Conservation (phyloP, 169 alveolate species). For the Condylostoma magnum region DNA sequence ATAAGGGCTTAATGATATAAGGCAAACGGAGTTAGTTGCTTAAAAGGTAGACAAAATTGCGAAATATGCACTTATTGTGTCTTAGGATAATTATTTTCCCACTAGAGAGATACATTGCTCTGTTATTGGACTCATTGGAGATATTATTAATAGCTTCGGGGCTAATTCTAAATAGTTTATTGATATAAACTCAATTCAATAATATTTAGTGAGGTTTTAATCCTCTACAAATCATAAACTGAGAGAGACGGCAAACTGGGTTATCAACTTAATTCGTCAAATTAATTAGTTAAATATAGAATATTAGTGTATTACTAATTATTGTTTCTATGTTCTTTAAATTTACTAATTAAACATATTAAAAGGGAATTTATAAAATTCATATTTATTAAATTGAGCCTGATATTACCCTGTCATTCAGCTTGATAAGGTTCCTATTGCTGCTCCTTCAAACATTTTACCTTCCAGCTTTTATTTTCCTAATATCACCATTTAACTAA, state of each 20-base stretch:
- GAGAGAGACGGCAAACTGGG: slow-evolving; percentile 9
- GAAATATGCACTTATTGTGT: neutral
- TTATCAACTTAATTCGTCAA: neutral
- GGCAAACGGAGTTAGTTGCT: neutral
- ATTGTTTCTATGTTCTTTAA: no score
- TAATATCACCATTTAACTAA: no score
- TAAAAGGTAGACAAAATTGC: neutral
- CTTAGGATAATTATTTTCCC: slow-evolving; percentile 12
- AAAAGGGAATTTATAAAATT: no score
- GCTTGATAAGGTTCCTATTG: no score
- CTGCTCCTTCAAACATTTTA: no score
- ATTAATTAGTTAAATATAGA: no score
- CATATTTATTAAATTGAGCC: no score
- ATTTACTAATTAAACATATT: no score
- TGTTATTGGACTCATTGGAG: slow-evolving; percentile 23
- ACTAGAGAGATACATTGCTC: neutral
- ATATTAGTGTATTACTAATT: no score
- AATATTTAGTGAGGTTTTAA: slow-evolving; percentile 9
- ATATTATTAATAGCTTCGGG: neutral
- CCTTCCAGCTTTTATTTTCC: no score
- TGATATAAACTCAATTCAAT: neutral
- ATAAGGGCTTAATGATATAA: neutral
- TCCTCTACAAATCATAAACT: neutral
- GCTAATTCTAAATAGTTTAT: neutral
- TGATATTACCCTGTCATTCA: no score